phyloP scores from a whole-genome alignment of 305 asterid genomes.

The Stenogyne calaminthoides region DNA sequence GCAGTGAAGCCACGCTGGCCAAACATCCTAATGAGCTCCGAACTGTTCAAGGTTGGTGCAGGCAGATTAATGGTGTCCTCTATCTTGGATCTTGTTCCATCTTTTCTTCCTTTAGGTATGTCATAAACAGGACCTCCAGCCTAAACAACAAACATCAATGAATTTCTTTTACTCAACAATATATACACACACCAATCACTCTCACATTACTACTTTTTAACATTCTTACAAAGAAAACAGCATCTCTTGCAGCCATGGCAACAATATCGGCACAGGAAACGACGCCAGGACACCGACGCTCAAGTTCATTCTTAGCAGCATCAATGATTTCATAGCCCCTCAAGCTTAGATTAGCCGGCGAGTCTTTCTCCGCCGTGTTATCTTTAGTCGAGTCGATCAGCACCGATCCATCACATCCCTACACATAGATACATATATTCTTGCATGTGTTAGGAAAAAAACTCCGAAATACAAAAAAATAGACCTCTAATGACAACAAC shows the following conservation, averaged over 20 bases:
- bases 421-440: background rate
- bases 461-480: too few species aligned
- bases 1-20: constrained; percentile 74
- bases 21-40: constrained; percentile 68
- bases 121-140: constrained; percentile 86
- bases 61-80: constrained; percentile 83
- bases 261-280: constrained; percentile 94
- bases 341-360: constrained; percentile 87
- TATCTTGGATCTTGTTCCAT: constrained; percentile 76
- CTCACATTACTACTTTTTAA: too few species aligned
- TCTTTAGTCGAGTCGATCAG: constrained; percentile 72
- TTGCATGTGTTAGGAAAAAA: background rate
- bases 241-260: constrained; percentile 89
- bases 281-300: constrained; percentile 75
- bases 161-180: background rate
- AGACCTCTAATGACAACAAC: too few species aligned
- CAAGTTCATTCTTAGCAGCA: constrained; percentile 64
- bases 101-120: constrained; percentile 83
- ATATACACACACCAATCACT: too few species aligned
- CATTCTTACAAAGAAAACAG: constrained; percentile 78
- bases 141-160: constrained; percentile 32
- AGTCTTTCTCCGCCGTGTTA: constrained; percentile 88
- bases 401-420: constrained; percentile 93
- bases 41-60: constrained; percentile 66
- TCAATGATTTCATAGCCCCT: constrained; percentile 81